Conservation (phyloP, 768 basidiomycete species). For the Agrocybe chaxingu region DNA sequence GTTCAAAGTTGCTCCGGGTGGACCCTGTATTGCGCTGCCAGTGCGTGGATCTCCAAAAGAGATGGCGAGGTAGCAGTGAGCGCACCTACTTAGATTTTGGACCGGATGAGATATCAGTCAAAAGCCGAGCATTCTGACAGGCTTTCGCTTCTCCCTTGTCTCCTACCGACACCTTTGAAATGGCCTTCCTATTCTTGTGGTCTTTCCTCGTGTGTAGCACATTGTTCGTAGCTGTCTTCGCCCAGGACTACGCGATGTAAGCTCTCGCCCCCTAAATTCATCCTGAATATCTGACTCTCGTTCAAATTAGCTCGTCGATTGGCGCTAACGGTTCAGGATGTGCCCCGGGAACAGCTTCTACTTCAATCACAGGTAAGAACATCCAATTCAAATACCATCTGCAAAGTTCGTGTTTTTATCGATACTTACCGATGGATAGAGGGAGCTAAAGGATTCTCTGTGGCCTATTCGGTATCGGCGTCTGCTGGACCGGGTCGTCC, state of each 20-base stretch:
- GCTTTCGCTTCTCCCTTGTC: not conserved
- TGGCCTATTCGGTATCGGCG: no score
- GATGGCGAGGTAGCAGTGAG: no score
- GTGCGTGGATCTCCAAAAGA: no score
- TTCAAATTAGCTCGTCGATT: not conserved
- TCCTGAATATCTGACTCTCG: no score
- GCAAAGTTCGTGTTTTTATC: not conserved
- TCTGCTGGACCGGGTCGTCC: no score
- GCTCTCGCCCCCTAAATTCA: not conserved
- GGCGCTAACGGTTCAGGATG: conserved; percentile 18
- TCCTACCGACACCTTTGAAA: not conserved
- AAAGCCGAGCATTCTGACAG: not conserved
- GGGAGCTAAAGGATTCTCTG: not conserved
- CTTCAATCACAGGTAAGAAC: conserved; percentile 3
- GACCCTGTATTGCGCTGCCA: no score
- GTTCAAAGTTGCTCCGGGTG: no score
- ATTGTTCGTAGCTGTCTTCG: not conserved
- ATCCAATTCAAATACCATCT: not conserved
- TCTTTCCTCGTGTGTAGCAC: conserved; percentile 1
- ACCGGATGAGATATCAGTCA: not conserved
- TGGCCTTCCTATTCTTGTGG: not conserved
- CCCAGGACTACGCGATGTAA: conserved; percentile 7
- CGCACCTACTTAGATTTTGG: no score
- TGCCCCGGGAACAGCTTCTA: conserved; percentile 14
- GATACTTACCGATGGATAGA: not conserved